Base-by-base conservation (phyloP, 2,329 filamentous ascomycete species). In the Hirsutella rhossiliensis region DNA sequence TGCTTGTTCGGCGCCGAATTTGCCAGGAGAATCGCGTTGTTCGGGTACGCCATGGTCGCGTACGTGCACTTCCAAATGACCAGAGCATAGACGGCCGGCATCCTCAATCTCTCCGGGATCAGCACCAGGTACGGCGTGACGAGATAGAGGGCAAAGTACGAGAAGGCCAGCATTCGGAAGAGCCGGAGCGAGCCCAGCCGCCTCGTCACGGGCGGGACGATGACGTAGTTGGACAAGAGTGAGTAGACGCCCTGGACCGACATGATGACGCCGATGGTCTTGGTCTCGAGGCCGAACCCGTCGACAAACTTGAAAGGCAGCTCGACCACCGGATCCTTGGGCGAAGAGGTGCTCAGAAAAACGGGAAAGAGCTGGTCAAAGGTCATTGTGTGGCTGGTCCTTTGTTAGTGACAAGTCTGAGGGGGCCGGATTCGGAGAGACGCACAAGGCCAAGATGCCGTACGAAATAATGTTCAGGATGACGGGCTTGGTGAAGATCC, bases 321-420 rank as follows among this genome's bases (percentile, higher is more conserved):
- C 12, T 65, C 73, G 50, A 55, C 69, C 49, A 57, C 76, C 63
- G 56, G 73, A 58, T 55, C 73, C 60, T 67, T 53, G 1, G 71
- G 72, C 11, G 67, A 61, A 15, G 65, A 64, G 38, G 86, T 86
- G 62, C 85, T 90, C 57, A 98, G 78, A 53, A 98, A 87, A 2
- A 96, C 85, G 0, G 92, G 90, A 54, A 97, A 81, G 41, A 97
- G 75, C 57, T 95, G 86, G 63, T 98, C 92, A 54, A 94, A 92
- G 0, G 89, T 94, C 65, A 98, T 96, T 12, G 90, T 96, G 66
- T 97, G 90, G 67, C 89, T 95, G 56, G 36, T 48, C 29, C 20
- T 11, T 6, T 36, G 5, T 34, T 36, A 32, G 30, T 15, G 32
- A 9, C 5, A 19, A 20, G 18, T 8, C 19, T 15, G 23, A 27